These are phyloP conservation scores for Phellopilus nigrolimitatus DNA, from an alignment of 1,284 basidiomycete species.

Conservation along the genomic window DNA sequence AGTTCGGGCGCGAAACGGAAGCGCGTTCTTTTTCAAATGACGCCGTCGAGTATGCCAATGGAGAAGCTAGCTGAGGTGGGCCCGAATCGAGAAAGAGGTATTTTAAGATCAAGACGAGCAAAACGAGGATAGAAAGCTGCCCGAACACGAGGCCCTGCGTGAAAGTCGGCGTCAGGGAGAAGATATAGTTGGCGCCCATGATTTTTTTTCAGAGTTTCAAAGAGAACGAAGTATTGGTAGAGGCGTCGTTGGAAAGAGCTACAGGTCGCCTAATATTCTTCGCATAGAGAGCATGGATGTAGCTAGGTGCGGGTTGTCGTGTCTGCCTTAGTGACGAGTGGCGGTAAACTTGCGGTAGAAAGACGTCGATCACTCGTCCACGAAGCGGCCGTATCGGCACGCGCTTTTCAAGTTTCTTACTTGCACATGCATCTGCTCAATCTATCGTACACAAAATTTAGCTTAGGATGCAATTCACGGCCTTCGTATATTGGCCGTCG, in stretches of 20 bases:
- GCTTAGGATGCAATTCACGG: slow-evolving; percentile 32
- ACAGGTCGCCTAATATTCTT: too few relatives aligned
- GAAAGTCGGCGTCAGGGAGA: slow-evolving; percentile 75
- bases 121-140: slow-evolving; percentile 69
- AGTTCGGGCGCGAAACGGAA: slow-evolving; percentile 23
- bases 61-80: slow-evolving; percentile 38
- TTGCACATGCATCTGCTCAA: neutral
- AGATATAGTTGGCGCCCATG: slow-evolving; percentile 60
- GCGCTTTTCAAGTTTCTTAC: too few relatives aligned
- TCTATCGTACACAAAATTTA: too few relatives aligned
- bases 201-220: neutral
- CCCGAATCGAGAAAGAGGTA: slow-evolving; percentile 74
- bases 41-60: slow-evolving; percentile 22
- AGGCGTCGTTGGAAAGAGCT: too few relatives aligned
- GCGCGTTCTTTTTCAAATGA: slow-evolving; percentile 9
- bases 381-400: too few relatives aligned
- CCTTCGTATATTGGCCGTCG: slow-evolving; percentile 70
- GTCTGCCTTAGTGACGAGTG: too few relatives aligned
- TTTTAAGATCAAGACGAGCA: slow-evolving; percentile 68
- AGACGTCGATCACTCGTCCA: too few relatives aligned
- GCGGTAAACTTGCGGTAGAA: too few relatives aligned
- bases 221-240: too few relatives aligned
- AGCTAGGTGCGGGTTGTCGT: too few relatives aligned
- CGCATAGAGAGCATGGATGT: too few relatives aligned
- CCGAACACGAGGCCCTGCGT: slow-evolving; percentile 79